Conservation (phyloP, 73 alveolate genomes). For the Tetrahymena malaccensis region DNA sequence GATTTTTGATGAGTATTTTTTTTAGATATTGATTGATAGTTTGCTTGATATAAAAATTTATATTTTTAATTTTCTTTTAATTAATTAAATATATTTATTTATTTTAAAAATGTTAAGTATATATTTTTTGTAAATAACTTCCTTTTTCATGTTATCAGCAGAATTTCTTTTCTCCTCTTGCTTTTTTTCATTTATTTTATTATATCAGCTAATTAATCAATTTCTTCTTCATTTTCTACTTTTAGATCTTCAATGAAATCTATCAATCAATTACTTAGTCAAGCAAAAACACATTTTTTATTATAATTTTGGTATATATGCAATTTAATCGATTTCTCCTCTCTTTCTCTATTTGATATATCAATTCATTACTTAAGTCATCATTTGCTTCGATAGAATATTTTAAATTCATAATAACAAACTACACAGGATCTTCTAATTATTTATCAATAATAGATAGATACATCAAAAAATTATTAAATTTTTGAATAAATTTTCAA, state of each 20-base stretch:
- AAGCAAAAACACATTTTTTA: background rate
- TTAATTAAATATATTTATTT: background rate
- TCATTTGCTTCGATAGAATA: background rate
- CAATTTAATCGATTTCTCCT: background rate
- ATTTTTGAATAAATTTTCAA: background rate
- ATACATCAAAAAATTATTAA: background rate
- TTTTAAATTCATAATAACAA: background rate
- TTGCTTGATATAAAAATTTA: background rate
- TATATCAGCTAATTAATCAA: background rate
- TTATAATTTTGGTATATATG: background rate
- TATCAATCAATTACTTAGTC: background rate
- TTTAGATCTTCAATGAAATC: background rate
- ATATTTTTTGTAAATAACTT: background rate
- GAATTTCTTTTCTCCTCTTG: background rate
- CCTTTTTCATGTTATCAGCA: background rate
- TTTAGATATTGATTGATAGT: background rate
- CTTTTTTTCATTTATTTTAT: background rate
- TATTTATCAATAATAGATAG: background rate
- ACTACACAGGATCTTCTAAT: background rate
- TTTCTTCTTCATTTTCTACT: background rate
- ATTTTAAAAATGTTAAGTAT: background rate
- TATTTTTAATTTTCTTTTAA: background rate
- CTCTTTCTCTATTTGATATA: background rate
- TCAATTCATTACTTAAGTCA: background rate
- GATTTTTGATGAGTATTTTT: background rate